Percentiles rank a stretch among this genome's conserved stretches.
phyloP scores from a whole-genome alignment of 2,329 filamentous ascomycete species.

The Paraphoma sp. region DNA sequence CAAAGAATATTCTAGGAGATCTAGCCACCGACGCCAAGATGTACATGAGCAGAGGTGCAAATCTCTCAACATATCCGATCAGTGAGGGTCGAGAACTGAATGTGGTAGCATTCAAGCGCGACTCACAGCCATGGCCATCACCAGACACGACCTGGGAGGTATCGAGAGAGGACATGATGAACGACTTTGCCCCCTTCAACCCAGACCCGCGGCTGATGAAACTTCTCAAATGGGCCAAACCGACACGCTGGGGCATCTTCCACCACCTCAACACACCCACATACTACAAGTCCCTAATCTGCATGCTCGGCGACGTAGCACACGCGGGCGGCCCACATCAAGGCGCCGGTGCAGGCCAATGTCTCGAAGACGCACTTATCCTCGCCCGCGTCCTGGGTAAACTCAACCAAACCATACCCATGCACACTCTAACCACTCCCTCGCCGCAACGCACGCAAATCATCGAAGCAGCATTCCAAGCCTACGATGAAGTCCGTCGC shows the following conservation, averaged over 20 bases:
- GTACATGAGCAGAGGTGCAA: slow-evolving; percentile 28
- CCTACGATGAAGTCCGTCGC: slow-evolving; percentile 29
- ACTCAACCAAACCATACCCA: slow-evolving; percentile 4
- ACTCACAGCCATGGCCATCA: slow-evolving; percentile 17
- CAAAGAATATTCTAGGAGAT: slow-evolving; percentile 46
- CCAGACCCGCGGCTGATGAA: slow-evolving; percentile 20
- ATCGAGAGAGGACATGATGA: slow-evolving; percentile 28
- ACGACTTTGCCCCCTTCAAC: slow-evolving; percentile 20
- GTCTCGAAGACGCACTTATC: slow-evolving; percentile 37
- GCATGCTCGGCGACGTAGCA: slow-evolving; percentile 35
- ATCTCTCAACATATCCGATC: slow-evolving; percentile 33
- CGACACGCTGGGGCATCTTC: slow-evolving; percentile 32
- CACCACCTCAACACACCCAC: slow-evolving; percentile 31
- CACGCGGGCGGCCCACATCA: slow-evolving; percentile 35
- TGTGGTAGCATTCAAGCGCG: slow-evolving; percentile 29
- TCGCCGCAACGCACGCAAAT: slow-evolving; percentile 9
- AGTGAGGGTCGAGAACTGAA: slow-evolving; percentile 25
- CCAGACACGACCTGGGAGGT: slow-evolving; percentile 19
- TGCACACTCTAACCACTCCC: slow-evolving; percentile 1
- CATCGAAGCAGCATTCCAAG: slow-evolving; percentile 24
- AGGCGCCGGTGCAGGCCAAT: slow-evolving; percentile 36
- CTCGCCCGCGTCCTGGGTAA: slow-evolving; percentile 27
- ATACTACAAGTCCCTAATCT: slow-evolving; percentile 28
- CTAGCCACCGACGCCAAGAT: slow-evolving; percentile 39
- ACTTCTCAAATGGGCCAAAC: slow-evolving; percentile 23